Evolutionary conservation across 2,329 filamentous ascomycete species (phyloP).

Genomic region (Xylariomycetidae sp.): DNA sequence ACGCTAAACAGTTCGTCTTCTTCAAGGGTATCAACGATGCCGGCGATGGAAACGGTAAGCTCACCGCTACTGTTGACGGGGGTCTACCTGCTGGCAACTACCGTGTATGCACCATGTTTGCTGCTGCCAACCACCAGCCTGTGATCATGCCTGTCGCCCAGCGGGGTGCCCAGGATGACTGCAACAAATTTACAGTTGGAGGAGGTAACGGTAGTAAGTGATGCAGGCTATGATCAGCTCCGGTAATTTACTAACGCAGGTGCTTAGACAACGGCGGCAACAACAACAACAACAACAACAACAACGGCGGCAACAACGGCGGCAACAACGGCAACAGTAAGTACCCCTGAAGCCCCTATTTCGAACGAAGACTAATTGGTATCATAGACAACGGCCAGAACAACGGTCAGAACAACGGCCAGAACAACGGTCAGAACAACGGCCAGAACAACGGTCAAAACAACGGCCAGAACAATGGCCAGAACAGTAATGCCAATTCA

Average conservation of each 20-base stretch:
- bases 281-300: slow-evolving; percentile 16
- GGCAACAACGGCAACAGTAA: slow-evolving; percentile 7
- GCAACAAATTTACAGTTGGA: slow-evolving; percentile 47
- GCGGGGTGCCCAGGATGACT: slow-evolving; percentile 63
- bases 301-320: slow-evolving; percentile 14
- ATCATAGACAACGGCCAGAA: slow-evolving; percentile 1
- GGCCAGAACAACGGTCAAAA: slow-evolving; percentile 8
- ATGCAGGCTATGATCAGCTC: too few relatives aligned
- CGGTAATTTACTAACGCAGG: slow-evolving; percentile 14
- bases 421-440: slow-evolving; percentile 12
- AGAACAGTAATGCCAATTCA: slow-evolving; percentile 16
- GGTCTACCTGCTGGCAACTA: slow-evolving; percentile 61
- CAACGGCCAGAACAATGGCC: slow-evolving; percentile 11
- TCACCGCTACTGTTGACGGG: slow-evolving; percentile 49
- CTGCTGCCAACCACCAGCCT: slow-evolving; percentile 62
- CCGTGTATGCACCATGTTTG: slow-evolving; percentile 60
- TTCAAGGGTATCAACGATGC: slow-evolving; percentile 65
- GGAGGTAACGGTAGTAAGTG: slow-evolving; percentile 16
- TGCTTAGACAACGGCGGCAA: slow-evolving; percentile 15
- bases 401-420: slow-evolving; percentile 14
- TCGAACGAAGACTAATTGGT: neutral
- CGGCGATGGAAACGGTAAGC: slow-evolving; percentile 50
- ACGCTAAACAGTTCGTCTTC: slow-evolving; percentile 52
- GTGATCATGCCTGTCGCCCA: slow-evolving; percentile 64
- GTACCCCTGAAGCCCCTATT: neutral